Conservation (phyloP, 1,139 yeast species). For the Komagataea norvegica region DNA sequence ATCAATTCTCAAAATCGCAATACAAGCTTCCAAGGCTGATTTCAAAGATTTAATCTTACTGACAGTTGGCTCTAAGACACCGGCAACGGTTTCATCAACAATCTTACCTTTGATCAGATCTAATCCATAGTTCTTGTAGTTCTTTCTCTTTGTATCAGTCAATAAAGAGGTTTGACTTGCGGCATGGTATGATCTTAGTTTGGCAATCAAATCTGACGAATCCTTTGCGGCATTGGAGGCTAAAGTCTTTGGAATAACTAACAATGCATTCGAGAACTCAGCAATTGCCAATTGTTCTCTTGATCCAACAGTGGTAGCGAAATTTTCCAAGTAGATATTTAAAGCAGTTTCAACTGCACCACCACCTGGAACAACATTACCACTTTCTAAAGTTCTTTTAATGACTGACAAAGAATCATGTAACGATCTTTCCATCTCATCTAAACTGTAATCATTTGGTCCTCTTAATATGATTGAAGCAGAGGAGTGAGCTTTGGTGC, state of each 20-base stretch:
- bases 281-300: slow-evolving; percentile 98
- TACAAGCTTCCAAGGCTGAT: slow-evolving; percentile 96
- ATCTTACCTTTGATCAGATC: slow-evolving; percentile 90
- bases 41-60: slow-evolving; percentile 89
- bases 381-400: slow-evolving; percentile 93
- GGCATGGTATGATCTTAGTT: slow-evolving; percentile 93
- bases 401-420: slow-evolving; percentile 95
- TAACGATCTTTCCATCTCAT: slow-evolving; percentile 96
- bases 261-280: slow-evolving; percentile 87
- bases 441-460: slow-evolving; percentile 91
- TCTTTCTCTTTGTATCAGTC: slow-evolving; percentile 75
- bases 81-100: slow-evolving; percentile 76
- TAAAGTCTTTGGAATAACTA: slow-evolving; percentile 92
- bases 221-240: slow-evolving; percentile 98
- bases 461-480: slow-evolving; percentile 93
- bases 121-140: slow-evolving; percentile 86
- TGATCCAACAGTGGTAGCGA: slow-evolving; percentile 96
- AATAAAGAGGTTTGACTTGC: slow-evolving; percentile 86
- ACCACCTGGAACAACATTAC: slow-evolving; percentile 96
- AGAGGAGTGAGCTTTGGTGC: slow-evolving; percentile 90
- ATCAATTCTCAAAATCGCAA: slow-evolving; percentile 95
- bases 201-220: slow-evolving; percentile 89
- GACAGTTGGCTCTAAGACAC: slow-evolving; percentile 93
- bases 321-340: slow-evolving; percentile 90
- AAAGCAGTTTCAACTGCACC: slow-evolving; percentile 98